These are phyloP conservation scores for Ensete ventricosum DNA, from an alignment of 176 grass and related monocot genomes.

Conservation along the genomic window DNA sequence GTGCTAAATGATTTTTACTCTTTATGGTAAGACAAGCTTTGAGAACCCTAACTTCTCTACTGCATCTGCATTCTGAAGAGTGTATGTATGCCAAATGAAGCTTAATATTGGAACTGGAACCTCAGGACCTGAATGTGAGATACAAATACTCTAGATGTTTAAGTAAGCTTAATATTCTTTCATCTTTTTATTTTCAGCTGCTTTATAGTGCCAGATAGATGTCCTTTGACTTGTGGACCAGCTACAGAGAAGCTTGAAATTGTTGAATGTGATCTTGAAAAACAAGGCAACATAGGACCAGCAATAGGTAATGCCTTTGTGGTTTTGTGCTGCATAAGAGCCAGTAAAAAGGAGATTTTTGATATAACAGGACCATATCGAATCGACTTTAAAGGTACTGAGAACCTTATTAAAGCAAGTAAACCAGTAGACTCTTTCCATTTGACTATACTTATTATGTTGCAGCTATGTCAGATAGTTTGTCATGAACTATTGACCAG, in stretches of 20 bases:
- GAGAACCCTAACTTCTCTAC: neutral
- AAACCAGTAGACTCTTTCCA: constrained; percentile 3
- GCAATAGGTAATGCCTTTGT: constrained; percentile 51
- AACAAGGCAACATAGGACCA: constrained; percentile 31
- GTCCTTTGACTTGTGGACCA: constrained; percentile 42
- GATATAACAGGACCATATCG: constrained; percentile 81
- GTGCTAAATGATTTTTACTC: neutral
- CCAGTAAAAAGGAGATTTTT: constrained; percentile 76
- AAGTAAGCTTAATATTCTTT: constrained; percentile 1
- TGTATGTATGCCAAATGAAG: constrained; percentile 57
- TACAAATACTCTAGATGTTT: constrained; percentile 16
- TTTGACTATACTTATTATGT: neutral
- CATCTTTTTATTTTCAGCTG: neutral
- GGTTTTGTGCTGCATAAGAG: constrained; percentile 84
- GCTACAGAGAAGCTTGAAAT: constrained; percentile 63
- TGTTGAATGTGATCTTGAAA: constrained; percentile 88
- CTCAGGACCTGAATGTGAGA: constrained; percentile 38
- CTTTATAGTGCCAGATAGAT: constrained; percentile 20
- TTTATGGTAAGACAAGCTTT: neutral
- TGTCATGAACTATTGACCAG: neutral
- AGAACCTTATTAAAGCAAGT: constrained; percentile 67
- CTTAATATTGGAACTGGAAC: constrained; percentile 20
- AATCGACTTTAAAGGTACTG: constrained; percentile 74
- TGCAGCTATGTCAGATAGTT: neutral
- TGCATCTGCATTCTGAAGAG: constrained; percentile 36